These are phyloP conservation scores for Tubosaeta sp. DNA, from an alignment of 768 basidiomycete species.

Conservation along the genomic window DNA sequence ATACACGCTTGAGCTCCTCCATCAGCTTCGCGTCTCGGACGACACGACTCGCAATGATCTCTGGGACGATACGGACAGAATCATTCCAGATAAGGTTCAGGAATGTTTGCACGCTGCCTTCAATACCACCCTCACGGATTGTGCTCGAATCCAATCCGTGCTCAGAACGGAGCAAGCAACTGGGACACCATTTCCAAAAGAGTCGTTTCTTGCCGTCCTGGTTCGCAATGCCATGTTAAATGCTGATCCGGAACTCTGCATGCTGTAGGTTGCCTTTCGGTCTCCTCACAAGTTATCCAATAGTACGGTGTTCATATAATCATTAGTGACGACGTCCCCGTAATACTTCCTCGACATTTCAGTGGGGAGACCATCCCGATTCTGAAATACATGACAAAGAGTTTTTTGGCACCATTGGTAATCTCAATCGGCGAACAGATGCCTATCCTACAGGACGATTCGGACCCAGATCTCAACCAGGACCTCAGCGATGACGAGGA, in stretches of 20 bases:
- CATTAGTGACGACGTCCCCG: conserved; percentile 4
- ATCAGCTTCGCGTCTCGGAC: not conserved
- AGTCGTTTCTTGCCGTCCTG: conserved; percentile 1
- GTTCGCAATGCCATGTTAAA: no score
- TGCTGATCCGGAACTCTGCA: not conserved
- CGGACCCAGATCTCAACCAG: not conserved
- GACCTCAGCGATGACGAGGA: not conserved
- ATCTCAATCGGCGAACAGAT: not conserved
- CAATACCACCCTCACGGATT: conserved; percentile 1
- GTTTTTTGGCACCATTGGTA: not conserved
- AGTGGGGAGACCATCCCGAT: conserved; percentile 4
- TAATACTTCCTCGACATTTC: conserved; percentile 6
- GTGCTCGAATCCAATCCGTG: conserved; percentile 4
- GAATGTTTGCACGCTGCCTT: not conserved
- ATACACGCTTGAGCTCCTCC: not conserved
- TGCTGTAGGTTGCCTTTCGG: not conserved
- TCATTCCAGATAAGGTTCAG: not conserved
- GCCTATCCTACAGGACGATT: not conserved
- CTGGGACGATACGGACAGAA: not conserved
- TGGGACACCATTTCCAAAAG: not conserved
- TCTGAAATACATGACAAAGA: conserved; percentile 1
- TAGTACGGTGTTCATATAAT: not conserved
- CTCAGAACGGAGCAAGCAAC: not conserved
- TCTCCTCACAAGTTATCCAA: not conserved
- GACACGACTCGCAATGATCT: not conserved